Base-by-base conservation (phyloP, 2,329 filamentous ascomycete genomes). In the Aspergillus ibericus region DNA sequence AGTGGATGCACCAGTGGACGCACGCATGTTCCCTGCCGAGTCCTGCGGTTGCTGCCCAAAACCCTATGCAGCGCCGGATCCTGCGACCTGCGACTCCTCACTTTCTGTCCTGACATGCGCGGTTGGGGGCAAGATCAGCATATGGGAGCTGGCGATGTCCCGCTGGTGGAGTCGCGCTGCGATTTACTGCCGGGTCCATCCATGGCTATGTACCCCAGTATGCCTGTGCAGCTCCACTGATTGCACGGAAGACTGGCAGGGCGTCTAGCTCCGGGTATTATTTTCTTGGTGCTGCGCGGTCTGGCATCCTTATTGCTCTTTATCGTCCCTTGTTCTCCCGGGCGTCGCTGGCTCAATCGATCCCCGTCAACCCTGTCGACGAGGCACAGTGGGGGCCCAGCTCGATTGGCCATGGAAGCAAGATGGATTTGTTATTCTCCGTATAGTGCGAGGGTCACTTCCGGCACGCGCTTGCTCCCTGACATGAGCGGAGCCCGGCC, bases 11-110 rank as follows among this genome's bases (percentile, higher is more conserved):
- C n/a, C n/a, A n/a, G n/a, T n/a, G n/a, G n/a, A n/a, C n/a, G n/a
- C n/a, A n/a, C 60, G 60, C 58, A 59, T 61, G 58, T 61, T 59
- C 61, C 64, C 55, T 64, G 59, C 64, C 52, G 53, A 58, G 53
- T 61, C 62, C 58, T 56, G 55, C 55, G 49, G 54, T 67, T 67
- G 65, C 62, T 67, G 65, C 65, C 65, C 65, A 67, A 67, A 67
- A 59, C 60, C 59, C 61, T 62, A 60, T 57, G 36, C 54, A 52
- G 55, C 55, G 27, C 53, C 53, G 49, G 48, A 61, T 59, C 56
- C 53, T 59, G 58, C 62, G 59, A 57, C 56, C 53, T 59, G 58
- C 62, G 59, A 57, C 56, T 59, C 59, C 46, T 63, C 56, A 57
- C 52, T 52, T 53, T 38, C 46, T 48, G 40, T 55, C 47, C 38